Conservation (phyloP, 495 filamentous ascomycete genomes). For the Penicillium daleae region DNA sequence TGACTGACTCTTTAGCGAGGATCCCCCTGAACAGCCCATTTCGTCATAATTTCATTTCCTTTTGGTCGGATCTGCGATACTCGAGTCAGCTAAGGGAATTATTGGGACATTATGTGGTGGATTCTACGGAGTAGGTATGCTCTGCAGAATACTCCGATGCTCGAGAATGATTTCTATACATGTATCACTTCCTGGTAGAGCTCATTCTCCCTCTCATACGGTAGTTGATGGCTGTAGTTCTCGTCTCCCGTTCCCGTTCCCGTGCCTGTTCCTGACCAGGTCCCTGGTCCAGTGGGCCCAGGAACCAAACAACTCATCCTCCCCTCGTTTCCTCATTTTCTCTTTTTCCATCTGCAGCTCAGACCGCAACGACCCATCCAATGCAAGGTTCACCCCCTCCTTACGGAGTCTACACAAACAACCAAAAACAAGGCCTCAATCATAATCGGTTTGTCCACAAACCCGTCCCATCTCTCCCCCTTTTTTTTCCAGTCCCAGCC, state of each 20-base stretch:
- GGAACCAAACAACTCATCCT: not conserved
- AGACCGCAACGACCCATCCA: not conserved
- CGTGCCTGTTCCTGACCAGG: not conserved
- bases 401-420: not conserved
- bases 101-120: not conserved
- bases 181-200: no score
- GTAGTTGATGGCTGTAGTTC: no score
- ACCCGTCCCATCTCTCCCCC: not conserved
- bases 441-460: not conserved
- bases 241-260: not conserved
- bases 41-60: slow-evolving; percentile 18
- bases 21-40: slow-evolving; percentile 12
- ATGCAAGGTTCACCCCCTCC: slow-evolving; percentile 4
- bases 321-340: not conserved
- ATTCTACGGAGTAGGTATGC: no score
- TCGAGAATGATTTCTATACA: not conserved
- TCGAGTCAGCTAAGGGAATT: not conserved
- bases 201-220: no score
- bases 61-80: not conserved
- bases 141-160: not conserved
- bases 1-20: no score
- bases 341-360: not conserved
- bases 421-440: not conserved
- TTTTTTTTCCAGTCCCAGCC: not conserved
- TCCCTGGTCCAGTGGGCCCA: slow-evolving; percentile 1